These are phyloP conservation scores for Sporothrix mexicana DNA, from an alignment of 2,329 filamentous ascomycete species.

Conservation along the genomic window DNA sequence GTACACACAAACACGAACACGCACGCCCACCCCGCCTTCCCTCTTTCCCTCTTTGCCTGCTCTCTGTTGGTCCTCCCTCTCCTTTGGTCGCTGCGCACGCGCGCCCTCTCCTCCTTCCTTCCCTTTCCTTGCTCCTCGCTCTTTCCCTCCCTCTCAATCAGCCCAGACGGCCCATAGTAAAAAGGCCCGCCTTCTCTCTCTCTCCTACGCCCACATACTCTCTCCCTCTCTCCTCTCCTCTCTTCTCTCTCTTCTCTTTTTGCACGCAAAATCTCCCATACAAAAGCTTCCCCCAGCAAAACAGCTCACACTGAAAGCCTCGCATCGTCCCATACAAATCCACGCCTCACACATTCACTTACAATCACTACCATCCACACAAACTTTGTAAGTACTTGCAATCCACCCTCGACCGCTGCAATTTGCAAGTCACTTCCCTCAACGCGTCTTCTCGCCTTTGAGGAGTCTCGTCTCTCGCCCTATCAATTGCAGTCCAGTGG, in stretches of 20 bases:
- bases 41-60: background rate
- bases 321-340: constrained; percentile 56
- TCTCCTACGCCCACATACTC: constrained; percentile 66
- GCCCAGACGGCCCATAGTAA: constrained; percentile 67
- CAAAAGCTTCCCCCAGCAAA: constrained; percentile 61
- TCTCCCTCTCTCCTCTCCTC: constrained; percentile 62
- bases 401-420: constrained; percentile 48
- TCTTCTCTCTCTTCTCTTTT: constrained; percentile 58
- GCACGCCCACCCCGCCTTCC: constrained; percentile 37
- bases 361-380: constrained; percentile 53
- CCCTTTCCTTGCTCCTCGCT: background rate
- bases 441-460: background rate
- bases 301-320: constrained; percentile 42
- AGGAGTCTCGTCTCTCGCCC: background rate
- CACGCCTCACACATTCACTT: constrained; percentile 41
- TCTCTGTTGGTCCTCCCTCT: constrained; percentile 32
- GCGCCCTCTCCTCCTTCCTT: background rate
- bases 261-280: constrained; percentile 55
- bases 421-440: constrained; percentile 49
- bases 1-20: constrained; percentile 36
- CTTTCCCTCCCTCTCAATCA: constrained; percentile 55
- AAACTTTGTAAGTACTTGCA: constrained; percentile 60
- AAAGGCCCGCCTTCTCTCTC: constrained; percentile 61
- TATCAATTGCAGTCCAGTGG: constrained; percentile 16
- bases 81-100: background rate